Evolutionary conservation across 169 alveolate genomes (phyloP).

Genomic region (Plasmodium sp.): DNA sequence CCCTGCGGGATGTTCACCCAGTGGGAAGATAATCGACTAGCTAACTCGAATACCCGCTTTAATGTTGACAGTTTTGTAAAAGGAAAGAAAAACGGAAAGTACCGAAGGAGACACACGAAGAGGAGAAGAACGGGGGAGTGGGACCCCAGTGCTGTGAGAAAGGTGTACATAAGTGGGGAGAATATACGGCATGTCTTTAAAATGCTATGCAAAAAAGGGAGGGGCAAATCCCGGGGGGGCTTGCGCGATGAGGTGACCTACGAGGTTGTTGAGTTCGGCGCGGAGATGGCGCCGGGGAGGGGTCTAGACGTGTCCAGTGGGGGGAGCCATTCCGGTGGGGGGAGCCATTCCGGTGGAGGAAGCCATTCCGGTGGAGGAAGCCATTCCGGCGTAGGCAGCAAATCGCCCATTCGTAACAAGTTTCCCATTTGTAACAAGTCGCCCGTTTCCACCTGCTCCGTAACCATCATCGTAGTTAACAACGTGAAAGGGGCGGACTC

Average conservation of each 20-base stretch:
- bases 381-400: neutral
- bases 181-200: conserved; percentile 12
- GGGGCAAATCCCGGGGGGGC: neutral
- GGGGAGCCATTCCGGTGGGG: neutral
- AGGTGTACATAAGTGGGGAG: neutral
- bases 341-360: neutral
- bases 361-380: neutral
- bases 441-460: neutral
- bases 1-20: neutral
- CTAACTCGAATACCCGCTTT: neutral
- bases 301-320: neutral
- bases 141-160: conserved; percentile 5
- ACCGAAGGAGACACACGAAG: neutral
- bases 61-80: neutral
- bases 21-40: neutral
- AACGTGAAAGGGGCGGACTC: neutral
- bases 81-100: neutral
- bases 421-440: neutral
- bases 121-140: neutral
- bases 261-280: neutral
- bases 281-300: neutral
- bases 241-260: neutral
- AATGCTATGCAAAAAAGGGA: neutral
- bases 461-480: conserved; percentile 17
- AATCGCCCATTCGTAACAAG: neutral